Evolutionary conservation across 2,329 filamentous ascomycete species (phyloP).

Genomic region (Aureobasidium sp.): DNA sequence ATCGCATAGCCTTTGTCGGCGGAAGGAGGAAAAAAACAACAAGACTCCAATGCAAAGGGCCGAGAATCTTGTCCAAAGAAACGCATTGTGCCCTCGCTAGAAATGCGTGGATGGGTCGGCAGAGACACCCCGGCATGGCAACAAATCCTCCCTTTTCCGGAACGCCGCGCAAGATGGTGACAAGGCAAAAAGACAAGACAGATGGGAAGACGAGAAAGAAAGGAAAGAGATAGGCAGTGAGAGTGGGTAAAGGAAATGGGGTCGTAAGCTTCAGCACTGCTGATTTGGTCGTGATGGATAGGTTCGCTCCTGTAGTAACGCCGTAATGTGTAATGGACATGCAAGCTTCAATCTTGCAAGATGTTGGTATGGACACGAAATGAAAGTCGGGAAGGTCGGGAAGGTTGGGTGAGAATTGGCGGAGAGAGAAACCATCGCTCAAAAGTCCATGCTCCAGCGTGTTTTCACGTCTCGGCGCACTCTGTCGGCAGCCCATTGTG

Average conservation of each 20-base stretch:
- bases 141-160: neutral
- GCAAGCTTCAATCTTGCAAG: neutral
- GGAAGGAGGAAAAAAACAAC: neutral
- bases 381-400: neutral
- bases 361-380: neutral
- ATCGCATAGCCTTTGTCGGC: neutral
- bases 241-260: neutral
- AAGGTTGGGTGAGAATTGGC: neutral
- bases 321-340: neutral
- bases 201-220: neutral
- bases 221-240: neutral
- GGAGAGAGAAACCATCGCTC: neutral
- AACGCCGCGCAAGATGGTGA: neutral
- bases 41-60: neutral
- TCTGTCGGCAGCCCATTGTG: constrained; percentile 12
- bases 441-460: constrained; percentile 13
- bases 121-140: neutral
- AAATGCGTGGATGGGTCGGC: neutral
- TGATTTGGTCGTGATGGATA: neutral
- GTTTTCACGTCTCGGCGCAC: constrained; percentile 3
- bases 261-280: neutral
- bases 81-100: neutral
- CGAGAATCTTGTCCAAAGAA: neutral
- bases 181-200: neutral
- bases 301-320: neutral